These are phyloP conservation scores for Datura wrightii DNA, from an alignment of 257 asterid genomes.

Conservation along the genomic window DNA sequence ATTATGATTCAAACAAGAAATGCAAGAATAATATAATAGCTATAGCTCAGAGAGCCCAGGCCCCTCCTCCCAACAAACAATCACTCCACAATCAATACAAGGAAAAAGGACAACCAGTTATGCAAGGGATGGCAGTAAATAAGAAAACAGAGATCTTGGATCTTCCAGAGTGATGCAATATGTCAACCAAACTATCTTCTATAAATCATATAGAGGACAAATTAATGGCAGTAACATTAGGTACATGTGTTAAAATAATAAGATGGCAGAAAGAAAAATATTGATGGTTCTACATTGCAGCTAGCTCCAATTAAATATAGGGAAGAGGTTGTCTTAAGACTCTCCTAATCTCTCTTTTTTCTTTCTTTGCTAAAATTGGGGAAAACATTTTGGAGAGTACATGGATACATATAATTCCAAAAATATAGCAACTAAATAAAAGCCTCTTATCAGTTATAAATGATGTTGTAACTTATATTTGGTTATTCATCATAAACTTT, in stretches of 20 bases:
- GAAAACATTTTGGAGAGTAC: not conserved
- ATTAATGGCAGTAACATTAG: not conserved
- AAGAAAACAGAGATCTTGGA: not conserved
- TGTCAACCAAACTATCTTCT: not conserved
- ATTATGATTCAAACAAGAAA: not conserved
- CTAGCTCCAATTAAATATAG: not conserved
- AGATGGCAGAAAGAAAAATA: not conserved
- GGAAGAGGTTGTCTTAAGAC: not conserved
- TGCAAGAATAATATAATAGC: not conserved
- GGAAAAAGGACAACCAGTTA: not conserved
- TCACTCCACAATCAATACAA: slow-evolving; percentile 1
- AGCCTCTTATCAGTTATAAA: slow-evolving; percentile 24
- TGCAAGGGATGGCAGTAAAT: not conserved
- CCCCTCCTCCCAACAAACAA: not conserved
- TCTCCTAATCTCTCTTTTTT: not conserved
- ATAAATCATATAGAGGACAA: not conserved
- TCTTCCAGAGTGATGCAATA: slow-evolving; percentile 2
- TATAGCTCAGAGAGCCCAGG: not conserved
- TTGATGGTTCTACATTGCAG: not conserved
- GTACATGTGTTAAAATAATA: not conserved
- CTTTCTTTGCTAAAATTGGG: not conserved
- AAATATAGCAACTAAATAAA: not conserved
- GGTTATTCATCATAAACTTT: not conserved
- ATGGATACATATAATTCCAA: not conserved
- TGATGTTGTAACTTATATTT: not conserved